Evolutionary conservation across 495 filamentous ascomycete genomes (phyloP).

Genomic region (Hypomontagnella monticulosa): DNA sequence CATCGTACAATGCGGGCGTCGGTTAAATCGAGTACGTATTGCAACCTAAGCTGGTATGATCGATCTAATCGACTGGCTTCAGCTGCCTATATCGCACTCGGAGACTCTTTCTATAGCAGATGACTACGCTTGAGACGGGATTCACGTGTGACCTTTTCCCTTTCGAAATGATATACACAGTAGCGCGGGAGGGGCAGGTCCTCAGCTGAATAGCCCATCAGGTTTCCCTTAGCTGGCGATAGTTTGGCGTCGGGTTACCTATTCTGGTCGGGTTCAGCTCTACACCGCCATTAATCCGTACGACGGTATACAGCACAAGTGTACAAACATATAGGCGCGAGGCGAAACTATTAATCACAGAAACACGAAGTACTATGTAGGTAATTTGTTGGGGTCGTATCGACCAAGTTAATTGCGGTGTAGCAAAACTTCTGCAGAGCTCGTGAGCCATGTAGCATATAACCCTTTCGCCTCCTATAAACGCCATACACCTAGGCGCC

Average conservation of each 20-base stretch:
- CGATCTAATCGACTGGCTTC: slow-evolving; percentile 11
- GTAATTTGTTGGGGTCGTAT: not conserved
- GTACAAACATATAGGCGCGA: not conserved
- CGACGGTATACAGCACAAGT: not conserved
- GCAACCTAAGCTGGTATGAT: not conserved
- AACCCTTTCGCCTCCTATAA: slow-evolving; percentile 24
- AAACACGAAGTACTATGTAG: not conserved
- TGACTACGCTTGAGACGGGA: not conserved
- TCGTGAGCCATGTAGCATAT: slow-evolving; percentile 25
- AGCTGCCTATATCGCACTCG: slow-evolving; percentile 3
- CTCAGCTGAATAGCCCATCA: slow-evolving; percentile 21
- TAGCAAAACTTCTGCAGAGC: slow-evolving; percentile 9
- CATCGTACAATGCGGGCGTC: not conserved
- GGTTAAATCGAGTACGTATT: not conserved
- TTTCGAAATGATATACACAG: not conserved
- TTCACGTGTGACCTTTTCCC: not conserved
- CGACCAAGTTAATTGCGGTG: slow-evolving; percentile 3
- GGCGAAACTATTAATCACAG: not conserved
- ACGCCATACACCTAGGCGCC: slow-evolving; percentile 28
- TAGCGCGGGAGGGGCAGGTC: not conserved
- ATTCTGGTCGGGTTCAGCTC: slow-evolving; percentile 35
- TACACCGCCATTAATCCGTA: slow-evolving; percentile 12
- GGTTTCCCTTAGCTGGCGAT: slow-evolving; percentile 10
- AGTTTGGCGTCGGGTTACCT: slow-evolving; percentile 25
- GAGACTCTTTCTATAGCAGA: slow-evolving; percentile 2